A percentile compares a stretch with the other conserved stretches of the same genome.
Conservation (phyloP, 1,139 yeast species). For the Magnusiomyces starmeri region DNA sequence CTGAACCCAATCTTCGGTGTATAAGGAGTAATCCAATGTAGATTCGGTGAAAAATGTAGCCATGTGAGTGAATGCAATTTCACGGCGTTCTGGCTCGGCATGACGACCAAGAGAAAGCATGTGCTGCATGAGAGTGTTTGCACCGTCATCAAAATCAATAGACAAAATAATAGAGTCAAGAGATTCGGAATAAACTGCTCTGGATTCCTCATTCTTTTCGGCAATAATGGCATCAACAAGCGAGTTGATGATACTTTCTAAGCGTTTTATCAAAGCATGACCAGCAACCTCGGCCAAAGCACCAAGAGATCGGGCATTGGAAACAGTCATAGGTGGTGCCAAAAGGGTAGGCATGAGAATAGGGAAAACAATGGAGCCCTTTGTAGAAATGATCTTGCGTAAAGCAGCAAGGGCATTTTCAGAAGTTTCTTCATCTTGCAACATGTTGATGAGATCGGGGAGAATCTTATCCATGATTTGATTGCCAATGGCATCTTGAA, state of each 20-base stretch:
- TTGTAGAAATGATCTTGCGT: conserved; percentile 86
- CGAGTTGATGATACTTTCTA: conserved; percentile 64
- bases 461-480: conserved; percentile 80
- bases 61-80: conserved; percentile 60
- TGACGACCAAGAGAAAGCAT: conserved; percentile 57
- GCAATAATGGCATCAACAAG: conserved; percentile 45
- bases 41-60: conserved; percentile 65
- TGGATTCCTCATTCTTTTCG: conserved; percentile 30
- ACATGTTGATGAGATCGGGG: conserved; percentile 72
- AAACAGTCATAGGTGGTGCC: conserved; percentile 71
- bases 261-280: conserved; percentile 63
- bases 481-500: conserved; percentile 77
- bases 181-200: conserved; percentile 41
- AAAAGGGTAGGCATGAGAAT: conserved; percentile 80
- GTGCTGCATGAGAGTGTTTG: conserved; percentile 79
- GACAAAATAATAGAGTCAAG: conserved; percentile 65
- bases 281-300: conserved; percentile 92
- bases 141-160: conserved; percentile 71
- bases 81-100: conserved; percentile 63
- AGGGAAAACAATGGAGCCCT: conserved; percentile 89
- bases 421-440: conserved; percentile 48
- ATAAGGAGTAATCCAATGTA: conserved; percentile 61
- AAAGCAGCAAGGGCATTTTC: conserved; percentile 81
- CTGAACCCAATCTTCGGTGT: conserved; percentile 67
- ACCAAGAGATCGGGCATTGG: conserved; percentile 82